Base-by-base conservation (phyloP, 2,329 filamentous ascomycete species). In the Orbilia javanica region DNA sequence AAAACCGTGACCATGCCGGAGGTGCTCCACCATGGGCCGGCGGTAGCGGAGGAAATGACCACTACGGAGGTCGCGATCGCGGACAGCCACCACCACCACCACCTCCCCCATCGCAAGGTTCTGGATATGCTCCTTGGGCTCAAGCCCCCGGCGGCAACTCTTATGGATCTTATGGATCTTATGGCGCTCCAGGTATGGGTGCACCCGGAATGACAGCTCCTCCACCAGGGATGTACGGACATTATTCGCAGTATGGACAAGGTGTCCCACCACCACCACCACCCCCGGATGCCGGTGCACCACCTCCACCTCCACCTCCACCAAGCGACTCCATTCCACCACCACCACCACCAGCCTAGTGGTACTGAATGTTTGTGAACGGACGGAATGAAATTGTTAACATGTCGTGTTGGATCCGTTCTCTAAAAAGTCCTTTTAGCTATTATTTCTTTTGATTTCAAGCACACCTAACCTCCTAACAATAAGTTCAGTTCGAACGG, bases 11-110 rank as follows among this genome's bases (percentile, higher is more conserved):
- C 34, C 85, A 84, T 42, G 85, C 86, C 25, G 86, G 87, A 71
- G 88, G 88, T 57, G 89, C 90, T 22, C 89, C 90, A 0, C 88
- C 89, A 60, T 79, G 74, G 74, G 74, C 68, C 72, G 66, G 66
- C 18, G 31, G 27, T 77, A 84, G 84, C 63, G 85, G 84, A 46
- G 82, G 85, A 55, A 85, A 85, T 73, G 84, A 84, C 60, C 81
- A 87, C 89, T 90, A 90, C 82, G 92, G 89, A 79, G 86, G 88
- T 44, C 85, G 85, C 79, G 86, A 84, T 76, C 84, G 84, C 50
- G 85, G 87, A 57, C 85, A 55, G 20, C 85, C 83, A 46, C 85
- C 87, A 27, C 86, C 88, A 50, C 90, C 90, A 27, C 89, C 90
- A 0, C 88, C 89, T 39, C 88, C 89, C 31, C 62, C 64, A 55